phyloP scores from a whole-genome alignment of 306 rosid genomes.

The Luffa aegyptiaca region DNA sequence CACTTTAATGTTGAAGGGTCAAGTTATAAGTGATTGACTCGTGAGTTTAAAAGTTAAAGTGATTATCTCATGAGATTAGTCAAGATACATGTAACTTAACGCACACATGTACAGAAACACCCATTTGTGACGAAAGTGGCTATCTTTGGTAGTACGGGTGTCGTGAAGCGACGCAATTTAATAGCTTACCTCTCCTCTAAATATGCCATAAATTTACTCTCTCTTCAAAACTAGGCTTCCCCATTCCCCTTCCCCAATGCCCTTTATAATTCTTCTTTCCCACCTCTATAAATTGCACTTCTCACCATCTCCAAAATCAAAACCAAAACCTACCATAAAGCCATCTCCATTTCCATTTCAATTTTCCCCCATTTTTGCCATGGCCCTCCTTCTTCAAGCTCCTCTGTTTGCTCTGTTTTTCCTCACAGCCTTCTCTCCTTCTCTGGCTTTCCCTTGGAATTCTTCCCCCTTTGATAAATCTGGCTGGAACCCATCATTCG shows the following conservation, averaged over 20 bases:
- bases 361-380: background rate
- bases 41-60: too few relatives aligned
- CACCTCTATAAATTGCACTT: background rate
- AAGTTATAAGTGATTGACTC: too few relatives aligned
- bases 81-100: background rate
- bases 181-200: background rate
- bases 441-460: background rate
- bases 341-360: background rate
- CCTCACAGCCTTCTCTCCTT: background rate
- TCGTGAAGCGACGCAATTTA: background rate
- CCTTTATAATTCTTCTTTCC: background rate
- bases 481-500: background rate
- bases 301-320: too few relatives aligned
- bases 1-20: too few relatives aligned
- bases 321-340: background rate
- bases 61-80: too few relatives aligned
- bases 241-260: background rate
- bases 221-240: background rate
- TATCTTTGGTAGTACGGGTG: background rate
- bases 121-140: background rate
- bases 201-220: background rate
- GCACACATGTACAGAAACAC: too few relatives aligned
- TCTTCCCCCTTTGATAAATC: background rate
- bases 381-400: background rate
- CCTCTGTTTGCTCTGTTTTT: background rate